Evolutionary conservation across 192 early-diverging fungal genomes (phyloP).

Genomic region (Rhizophlyctis rosea): DNA sequence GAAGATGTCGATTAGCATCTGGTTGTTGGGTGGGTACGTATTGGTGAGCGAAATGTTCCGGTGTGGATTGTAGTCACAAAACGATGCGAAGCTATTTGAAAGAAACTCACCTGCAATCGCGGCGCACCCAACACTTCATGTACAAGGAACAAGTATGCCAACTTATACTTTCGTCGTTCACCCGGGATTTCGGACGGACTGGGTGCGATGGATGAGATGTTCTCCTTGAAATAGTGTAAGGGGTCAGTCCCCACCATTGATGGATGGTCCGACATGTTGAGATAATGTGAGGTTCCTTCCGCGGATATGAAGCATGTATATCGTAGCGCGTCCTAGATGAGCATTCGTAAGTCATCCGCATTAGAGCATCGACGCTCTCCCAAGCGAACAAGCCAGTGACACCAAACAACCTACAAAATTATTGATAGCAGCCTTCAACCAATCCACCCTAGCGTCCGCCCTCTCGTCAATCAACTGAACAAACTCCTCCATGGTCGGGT

Average conservation of each 20-base stretch:
- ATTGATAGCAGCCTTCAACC: not conserved
- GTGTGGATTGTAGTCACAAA: too few relatives aligned
- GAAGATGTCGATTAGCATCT: constrained; percentile 32
- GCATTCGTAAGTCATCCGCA: too few relatives aligned
- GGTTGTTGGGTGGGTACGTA: constrained; percentile 1
- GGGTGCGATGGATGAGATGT: constrained; percentile 17
- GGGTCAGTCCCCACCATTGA: constrained; percentile 29
- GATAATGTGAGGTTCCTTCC: constrained; percentile 33
- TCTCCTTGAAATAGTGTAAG: constrained; percentile 1
- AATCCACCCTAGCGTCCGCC: constrained; percentile 14
- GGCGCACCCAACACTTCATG: constrained; percentile 27
- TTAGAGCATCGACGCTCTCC: too few relatives aligned
- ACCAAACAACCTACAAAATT: not conserved
- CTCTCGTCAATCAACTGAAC: constrained; percentile 31
- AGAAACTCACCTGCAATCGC: not conserved
- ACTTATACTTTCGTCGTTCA: constrained; percentile 23
- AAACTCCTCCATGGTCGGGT: constrained; percentile 26
- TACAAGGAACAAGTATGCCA: constrained; percentile 50
- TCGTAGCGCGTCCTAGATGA: constrained; percentile 30
- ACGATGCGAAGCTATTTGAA: not conserved
- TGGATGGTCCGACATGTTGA: constrained; percentile 29
- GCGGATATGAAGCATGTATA: constrained; percentile 43
- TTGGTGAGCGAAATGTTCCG: not conserved
- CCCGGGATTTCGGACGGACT: constrained; percentile 12
- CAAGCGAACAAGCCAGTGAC: too few relatives aligned